Evolutionary conservation across 768 basidiomycete species (phyloP).

Genomic region (Boletus rubescentipes): DNA sequence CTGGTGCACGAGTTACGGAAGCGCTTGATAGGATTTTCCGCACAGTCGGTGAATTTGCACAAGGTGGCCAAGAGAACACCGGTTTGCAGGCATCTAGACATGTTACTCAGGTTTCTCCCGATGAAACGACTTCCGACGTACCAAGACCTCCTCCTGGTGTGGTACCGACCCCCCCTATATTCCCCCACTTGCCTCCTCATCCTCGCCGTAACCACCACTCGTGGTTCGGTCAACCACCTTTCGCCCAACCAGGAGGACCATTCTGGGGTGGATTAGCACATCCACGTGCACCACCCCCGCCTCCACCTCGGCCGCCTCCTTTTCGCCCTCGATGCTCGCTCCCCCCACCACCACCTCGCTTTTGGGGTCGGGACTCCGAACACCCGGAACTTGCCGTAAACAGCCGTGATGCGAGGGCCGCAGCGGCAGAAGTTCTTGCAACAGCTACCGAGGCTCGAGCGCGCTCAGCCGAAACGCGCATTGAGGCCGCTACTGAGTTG

Average conservation of each 20-base stretch:
- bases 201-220: conserved; percentile 23
- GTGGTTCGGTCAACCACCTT: conserved; percentile 23
- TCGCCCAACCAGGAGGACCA: conserved; percentile 4
- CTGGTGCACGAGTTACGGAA: conserved; percentile 60
- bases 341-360: conserved; percentile 22
- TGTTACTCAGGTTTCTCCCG: neutral
- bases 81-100: conserved; percentile 3
- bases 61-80: conserved; percentile 14
- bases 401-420: conserved; percentile 10
- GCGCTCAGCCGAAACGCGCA: conserved; percentile 3
- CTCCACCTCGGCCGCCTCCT: neutral
- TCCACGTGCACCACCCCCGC: conserved; percentile 12
- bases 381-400: neutral
- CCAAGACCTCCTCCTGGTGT: conserved; percentile 7
- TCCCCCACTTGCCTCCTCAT: conserved; percentile 17
- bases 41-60: conserved; percentile 42
- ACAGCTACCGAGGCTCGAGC: conserved; percentile 17
- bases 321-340: conserved; percentile 23
- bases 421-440: conserved; percentile 16
- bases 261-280: conserved; percentile 22
- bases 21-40: conserved; percentile 60
- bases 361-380: conserved; percentile 15
- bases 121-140: conserved; percentile 1
- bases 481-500: neutral
- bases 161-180: conserved; percentile 14